A percentile compares a stretch with the other conserved stretches of the same genome.
Evolutionary conservation across 495 filamentous ascomycete genomes (phyloP).

Genomic region (Venustampulla echinocandica): DNA sequence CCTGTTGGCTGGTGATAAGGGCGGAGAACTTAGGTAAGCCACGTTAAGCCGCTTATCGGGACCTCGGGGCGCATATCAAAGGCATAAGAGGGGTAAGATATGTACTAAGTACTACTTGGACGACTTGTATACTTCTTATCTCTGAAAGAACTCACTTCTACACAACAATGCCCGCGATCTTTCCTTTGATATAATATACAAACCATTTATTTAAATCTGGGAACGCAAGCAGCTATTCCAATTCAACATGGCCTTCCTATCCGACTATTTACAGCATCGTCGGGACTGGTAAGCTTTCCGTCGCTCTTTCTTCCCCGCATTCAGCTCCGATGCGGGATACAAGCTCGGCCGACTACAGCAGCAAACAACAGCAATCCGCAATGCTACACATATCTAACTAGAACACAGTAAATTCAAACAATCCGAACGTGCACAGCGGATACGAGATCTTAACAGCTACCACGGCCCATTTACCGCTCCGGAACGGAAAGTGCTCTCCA

Average conservation of each 20-base stretch:
- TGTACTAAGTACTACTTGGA: neutral
- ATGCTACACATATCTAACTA: constrained; percentile 15
- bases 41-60: too few species aligned
- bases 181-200: neutral
- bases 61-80: constrained; percentile 7
- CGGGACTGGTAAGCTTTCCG: constrained; percentile 44
- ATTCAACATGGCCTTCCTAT: constrained; percentile 39
- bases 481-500: constrained; percentile 59
- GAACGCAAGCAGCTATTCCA: too few species aligned
- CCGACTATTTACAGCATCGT: constrained; percentile 53
- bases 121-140: neutral
- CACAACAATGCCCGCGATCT: too few species aligned
- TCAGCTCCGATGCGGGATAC: neutral
- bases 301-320: neutral
- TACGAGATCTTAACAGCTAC: constrained; percentile 59
- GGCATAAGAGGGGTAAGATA: neutral
- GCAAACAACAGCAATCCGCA: too few species aligned
- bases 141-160: neutral
- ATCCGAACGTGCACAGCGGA: constrained; percentile 56
- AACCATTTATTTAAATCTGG: too few species aligned
- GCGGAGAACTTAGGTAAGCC: too few species aligned
- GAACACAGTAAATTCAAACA: constrained; percentile 69
- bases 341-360: too few species aligned
- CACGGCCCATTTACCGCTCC: constrained; percentile 47
- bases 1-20: too few species aligned